These are phyloP conservation scores for Grifola frondosa DNA, from an alignment of 1,284 basidiomycete genomes.

Conservation along the genomic window DNA sequence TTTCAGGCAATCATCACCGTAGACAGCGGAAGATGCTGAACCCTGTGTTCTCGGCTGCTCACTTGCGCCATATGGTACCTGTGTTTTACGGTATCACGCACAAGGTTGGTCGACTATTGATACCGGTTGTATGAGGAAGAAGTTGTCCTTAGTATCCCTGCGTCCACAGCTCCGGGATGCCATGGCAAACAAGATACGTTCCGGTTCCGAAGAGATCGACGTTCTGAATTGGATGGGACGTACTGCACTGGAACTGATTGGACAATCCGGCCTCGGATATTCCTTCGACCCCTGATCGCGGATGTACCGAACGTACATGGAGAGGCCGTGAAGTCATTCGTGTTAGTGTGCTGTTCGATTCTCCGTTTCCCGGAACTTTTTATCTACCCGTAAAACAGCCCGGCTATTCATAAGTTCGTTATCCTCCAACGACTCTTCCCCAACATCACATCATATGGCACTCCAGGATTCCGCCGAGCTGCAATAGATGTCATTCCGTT, in stretches of 20 bases:
- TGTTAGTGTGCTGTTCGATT: conserved; percentile 1
- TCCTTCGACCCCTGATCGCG: conserved; percentile 19
- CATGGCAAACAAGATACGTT: conserved; percentile 1
- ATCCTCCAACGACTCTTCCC: conserved; percentile 9
- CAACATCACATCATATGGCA: conserved; percentile 8
- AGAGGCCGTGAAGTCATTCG: conserved; percentile 9
- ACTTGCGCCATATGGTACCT: conserved; percentile 17
- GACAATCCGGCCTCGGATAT: conserved; percentile 19
- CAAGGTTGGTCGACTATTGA: conserved; percentile 9
- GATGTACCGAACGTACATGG: conserved; percentile 7
- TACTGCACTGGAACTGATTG: conserved; percentile 19
- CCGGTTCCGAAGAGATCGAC: conserved; percentile 13
- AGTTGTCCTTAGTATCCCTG: background rate
- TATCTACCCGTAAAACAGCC: background rate
- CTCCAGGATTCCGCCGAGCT: conserved; percentile 2
- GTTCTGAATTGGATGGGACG: conserved; percentile 20
- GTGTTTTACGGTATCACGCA: conserved; percentile 15
- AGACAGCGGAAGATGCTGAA: conserved; percentile 19
- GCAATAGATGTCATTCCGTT: conserved; percentile 8
- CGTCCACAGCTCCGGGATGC: conserved; percentile 8
- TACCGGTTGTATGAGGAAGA: too few relatives aligned
- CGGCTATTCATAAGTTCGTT: conserved; percentile 4
- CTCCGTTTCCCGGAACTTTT: background rate
- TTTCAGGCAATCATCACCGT: conserved; percentile 15
- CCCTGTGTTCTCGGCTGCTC: conserved; percentile 15